Evolutionary conservation across 345 rosid genomes (phyloP).

Genomic region (Sapria himalayana): DNA sequence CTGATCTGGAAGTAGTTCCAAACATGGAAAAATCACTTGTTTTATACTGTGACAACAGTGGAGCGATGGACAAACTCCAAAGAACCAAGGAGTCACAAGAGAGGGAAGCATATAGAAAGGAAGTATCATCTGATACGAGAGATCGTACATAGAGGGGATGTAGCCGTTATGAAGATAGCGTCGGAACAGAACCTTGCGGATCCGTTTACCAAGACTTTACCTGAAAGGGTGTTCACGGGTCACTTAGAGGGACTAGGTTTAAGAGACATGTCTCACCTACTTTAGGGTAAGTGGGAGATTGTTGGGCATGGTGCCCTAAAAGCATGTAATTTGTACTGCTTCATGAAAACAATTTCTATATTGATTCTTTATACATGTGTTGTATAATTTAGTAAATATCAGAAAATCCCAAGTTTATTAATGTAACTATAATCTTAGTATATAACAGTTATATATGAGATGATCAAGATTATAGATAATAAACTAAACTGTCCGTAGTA

Average conservation of each 20-base stretch:
- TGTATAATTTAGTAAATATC: no score
- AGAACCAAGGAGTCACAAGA: no score
- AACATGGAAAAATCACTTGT: background rate
- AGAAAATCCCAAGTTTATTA: no score
- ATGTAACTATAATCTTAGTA: no score
- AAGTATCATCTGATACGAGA: background rate
- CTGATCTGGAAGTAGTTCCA: no score
- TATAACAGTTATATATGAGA: no score
- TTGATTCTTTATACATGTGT: no score
- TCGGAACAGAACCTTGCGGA: background rate
- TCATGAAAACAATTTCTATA: no score
- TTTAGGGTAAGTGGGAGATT: no score
- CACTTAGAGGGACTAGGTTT: background rate
- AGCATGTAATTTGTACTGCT: background rate
- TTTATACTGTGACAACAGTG: background rate
- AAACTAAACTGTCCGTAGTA: no score
- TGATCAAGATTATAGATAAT: no score
- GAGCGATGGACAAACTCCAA: no score
- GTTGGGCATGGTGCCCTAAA: background rate
- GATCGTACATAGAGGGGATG: background rate
- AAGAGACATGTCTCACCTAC: background rate
- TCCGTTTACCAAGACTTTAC: background rate
- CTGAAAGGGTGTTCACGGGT: background rate
- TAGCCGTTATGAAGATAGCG: background rate
- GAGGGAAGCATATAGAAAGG: constrained; percentile 1